These are phyloP conservation scores for Colletotrichum sp. DNA, from an alignment of 2,329 filamentous ascomycete species.

Conservation along the genomic window DNA sequence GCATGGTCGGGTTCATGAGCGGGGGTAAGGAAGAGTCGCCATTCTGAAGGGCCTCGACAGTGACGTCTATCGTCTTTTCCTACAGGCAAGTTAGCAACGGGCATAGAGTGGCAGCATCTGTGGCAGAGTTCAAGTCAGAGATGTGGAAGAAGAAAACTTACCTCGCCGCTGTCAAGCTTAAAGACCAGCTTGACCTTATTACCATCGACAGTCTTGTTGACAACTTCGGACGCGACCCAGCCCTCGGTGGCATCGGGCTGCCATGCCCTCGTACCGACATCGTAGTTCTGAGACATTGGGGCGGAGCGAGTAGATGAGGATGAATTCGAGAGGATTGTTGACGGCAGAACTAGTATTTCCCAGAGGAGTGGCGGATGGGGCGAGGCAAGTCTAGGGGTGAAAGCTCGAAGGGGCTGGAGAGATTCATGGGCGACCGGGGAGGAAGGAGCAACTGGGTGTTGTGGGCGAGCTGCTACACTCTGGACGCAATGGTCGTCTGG, in stretches of 20 bases:
- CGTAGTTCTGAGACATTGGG: slow-evolving; percentile 90
- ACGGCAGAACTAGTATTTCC: slow-evolving; percentile 11
- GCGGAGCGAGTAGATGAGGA: slow-evolving; percentile 17
- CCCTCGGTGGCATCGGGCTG: slow-evolving; percentile 95
- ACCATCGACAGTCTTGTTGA: slow-evolving; percentile 82
- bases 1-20: slow-evolving; percentile 96
- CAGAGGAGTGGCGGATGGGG: not conserved
- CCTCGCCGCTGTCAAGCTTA: slow-evolving; percentile 91
- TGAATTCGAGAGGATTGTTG: slow-evolving; percentile 11
- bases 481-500: not conserved
- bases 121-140: not conserved
- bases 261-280: slow-evolving; percentile 97
- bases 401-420: slow-evolving; percentile 12
- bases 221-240: slow-evolving; percentile 96
- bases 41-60: slow-evolving; percentile 75
- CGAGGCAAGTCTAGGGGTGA: slow-evolving; percentile 16
- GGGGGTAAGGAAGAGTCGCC: slow-evolving; percentile 83
- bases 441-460: not conserved
- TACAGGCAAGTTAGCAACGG: slow-evolving; percentile 40
- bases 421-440: slow-evolving; percentile 19
- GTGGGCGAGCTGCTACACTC: not conserved
- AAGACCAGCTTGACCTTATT: slow-evolving; percentile 89
- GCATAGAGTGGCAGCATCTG: not conserved
- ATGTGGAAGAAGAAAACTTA: slow-evolving; percentile 39
- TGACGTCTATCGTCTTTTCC: slow-evolving; percentile 82